Percentiles rank a stretch among this genome's conserved stretches.
Conservation (phyloP, 2,329 filamentous ascomycete species). For the Aspergillus phoenicis region DNA sequence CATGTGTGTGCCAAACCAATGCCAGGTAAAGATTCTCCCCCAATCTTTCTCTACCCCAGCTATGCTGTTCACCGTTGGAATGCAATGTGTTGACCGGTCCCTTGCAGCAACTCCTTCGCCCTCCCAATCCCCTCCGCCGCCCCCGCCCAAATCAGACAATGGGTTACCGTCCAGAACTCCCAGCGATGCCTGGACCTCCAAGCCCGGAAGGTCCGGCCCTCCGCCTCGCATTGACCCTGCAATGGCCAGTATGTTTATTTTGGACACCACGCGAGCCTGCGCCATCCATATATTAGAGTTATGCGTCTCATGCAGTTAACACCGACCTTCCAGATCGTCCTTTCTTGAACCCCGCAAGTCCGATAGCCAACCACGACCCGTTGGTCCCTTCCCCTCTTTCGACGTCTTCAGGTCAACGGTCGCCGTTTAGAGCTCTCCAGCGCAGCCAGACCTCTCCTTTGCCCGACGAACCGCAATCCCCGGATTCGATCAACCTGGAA, state of each 20-base stretch:
- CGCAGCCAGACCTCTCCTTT: slow-evolving; percentile 45
- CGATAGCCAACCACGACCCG: slow-evolving; percentile 60
- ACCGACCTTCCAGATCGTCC: slow-evolving; percentile 38
- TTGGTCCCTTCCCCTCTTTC: slow-evolving; percentile 66
- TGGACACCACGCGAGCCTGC: neutral
- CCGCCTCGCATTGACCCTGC: slow-evolving; percentile 60
- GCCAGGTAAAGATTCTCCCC: slow-evolving; percentile 36
- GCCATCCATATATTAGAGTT: neutral
- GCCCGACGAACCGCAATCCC: slow-evolving; percentile 44
- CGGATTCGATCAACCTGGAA: slow-evolving; percentile 53
- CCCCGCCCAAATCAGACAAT: slow-evolving; percentile 32
- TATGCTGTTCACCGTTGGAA: neutral
- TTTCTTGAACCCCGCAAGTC: slow-evolving; percentile 58
- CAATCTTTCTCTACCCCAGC: slow-evolving; percentile 3
- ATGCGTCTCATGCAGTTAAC: slow-evolving; percentile 1
- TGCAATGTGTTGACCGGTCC: slow-evolving; percentile 10
- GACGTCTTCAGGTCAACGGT: slow-evolving; percentile 51
- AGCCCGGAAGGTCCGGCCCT: slow-evolving; percentile 50
- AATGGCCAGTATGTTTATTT: slow-evolving; percentile 60
- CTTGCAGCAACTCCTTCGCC: slow-evolving; percentile 17
- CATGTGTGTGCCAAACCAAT: slow-evolving; percentile 66
- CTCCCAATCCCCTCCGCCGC: slow-evolving; percentile 26
- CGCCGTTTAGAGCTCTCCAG: slow-evolving; percentile 41
- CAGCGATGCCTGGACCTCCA: slow-evolving; percentile 30
- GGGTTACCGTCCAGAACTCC: slow-evolving; percentile 27